Evolutionary conservation across 2,329 filamentous ascomycete species (phyloP).

Genomic region (Neocatenulostroma microsporum): DNA sequence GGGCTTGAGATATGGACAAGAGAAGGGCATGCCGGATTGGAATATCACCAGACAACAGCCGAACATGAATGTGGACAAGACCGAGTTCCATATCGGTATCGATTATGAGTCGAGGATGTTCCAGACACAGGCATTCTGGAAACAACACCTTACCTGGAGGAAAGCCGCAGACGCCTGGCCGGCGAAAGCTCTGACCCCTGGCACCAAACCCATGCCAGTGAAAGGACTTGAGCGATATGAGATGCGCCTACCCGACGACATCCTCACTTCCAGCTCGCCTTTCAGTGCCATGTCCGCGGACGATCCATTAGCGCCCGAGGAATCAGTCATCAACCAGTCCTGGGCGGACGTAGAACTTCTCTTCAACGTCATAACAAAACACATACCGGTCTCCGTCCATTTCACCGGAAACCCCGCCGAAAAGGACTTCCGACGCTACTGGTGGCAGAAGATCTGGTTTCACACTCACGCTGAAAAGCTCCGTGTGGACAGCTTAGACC

Average conservation of each 20-base stretch:
- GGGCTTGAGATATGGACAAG: background rate
- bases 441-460: slow-evolving; percentile 29
- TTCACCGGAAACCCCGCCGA: slow-evolving; percentile 24
- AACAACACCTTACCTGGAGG: slow-evolving; percentile 28
- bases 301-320: slow-evolving; percentile 1
- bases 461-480: slow-evolving; percentile 19
- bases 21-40: slow-evolving; percentile 10
- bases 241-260: too few species aligned
- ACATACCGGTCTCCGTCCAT: slow-evolving; percentile 21
- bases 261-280: too few species aligned
- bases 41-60: slow-evolving; percentile 21
- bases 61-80: slow-evolving; percentile 31
- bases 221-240: too few species aligned
- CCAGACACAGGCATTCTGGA: slow-evolving; percentile 32
- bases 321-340: too few species aligned
- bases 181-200: slow-evolving; percentile 5
- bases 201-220: slow-evolving; percentile 2
- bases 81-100: slow-evolving; percentile 43
- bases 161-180: slow-evolving; percentile 27
- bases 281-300: slow-evolving; percentile 3
- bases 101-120: slow-evolving; percentile 43
- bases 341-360: slow-evolving; percentile 21
- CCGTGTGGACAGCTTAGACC: slow-evolving; percentile 10
- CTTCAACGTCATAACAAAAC: slow-evolving; percentile 22
- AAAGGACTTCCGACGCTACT: slow-evolving; percentile 21